Conservation (phyloP, 139 green algal genomes). For the Tetradesmus lagerheimii region DNA sequence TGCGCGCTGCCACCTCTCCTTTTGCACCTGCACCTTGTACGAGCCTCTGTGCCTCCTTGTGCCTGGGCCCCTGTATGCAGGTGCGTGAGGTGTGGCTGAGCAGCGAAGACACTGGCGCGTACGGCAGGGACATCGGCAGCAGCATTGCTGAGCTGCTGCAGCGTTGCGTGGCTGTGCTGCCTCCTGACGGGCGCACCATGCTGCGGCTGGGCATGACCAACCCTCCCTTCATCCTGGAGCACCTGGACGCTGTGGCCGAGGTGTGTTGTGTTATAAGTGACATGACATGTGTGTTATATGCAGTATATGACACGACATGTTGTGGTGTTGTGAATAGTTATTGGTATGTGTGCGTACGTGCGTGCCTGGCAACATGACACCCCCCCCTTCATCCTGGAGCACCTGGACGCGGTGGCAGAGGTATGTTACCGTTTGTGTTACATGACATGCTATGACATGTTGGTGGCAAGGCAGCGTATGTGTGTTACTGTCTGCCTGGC, state of each 20-base stretch:
- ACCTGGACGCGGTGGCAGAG: conserved; percentile 77
- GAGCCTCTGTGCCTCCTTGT: too few relatives aligned
- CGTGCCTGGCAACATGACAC: too few relatives aligned
- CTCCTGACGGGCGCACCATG: conserved; percentile 82
- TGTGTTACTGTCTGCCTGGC: too few relatives aligned
- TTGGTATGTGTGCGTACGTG: too few relatives aligned
- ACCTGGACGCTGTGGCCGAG: conserved; percentile 77
- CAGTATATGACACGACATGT: neutral
- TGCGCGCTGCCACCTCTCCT: too few relatives aligned
- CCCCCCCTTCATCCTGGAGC: conserved; percentile 94
- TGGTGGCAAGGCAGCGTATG: too few relatives aligned
- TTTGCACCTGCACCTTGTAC: too few relatives aligned
- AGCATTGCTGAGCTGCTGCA: conserved; percentile 78
- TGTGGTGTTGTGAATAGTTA: too few relatives aligned
- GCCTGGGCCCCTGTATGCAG: too few relatives aligned
- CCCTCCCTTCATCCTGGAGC: conserved; percentile 94
- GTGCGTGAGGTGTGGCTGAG: conserved; percentile 94
- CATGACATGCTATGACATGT: neutral
- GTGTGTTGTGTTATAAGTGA: neutral
- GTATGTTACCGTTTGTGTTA: neutral
- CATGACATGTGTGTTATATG: neutral
- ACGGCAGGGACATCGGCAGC: conserved; percentile 88
- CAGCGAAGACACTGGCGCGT: conserved; percentile 94
- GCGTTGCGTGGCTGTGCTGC: conserved; percentile 76
- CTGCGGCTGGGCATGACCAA: conserved; percentile 96